Evolutionary conservation across 2,329 filamentous ascomycete genomes (phyloP).

Genomic region (Cercospora sp.): DNA sequence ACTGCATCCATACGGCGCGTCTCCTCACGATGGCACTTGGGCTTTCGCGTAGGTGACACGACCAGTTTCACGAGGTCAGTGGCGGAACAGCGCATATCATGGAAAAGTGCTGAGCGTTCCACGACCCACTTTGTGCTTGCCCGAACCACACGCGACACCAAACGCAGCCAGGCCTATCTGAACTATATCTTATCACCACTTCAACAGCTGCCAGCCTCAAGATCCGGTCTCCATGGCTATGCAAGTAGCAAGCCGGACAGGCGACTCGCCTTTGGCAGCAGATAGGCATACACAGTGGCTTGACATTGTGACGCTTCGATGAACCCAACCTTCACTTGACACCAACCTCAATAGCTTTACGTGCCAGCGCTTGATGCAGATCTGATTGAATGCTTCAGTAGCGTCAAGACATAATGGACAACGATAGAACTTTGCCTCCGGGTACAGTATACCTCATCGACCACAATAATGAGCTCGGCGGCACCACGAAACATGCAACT

Average conservation of each 20-base stretch:
- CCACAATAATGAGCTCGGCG: background rate
- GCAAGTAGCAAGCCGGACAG: background rate
- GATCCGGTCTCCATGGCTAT: background rate
- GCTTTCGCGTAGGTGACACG: background rate
- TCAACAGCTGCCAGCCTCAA: background rate
- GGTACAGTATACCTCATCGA: background rate
- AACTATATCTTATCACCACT: background rate
- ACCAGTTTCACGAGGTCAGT: background rate
- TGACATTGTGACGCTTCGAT: background rate
- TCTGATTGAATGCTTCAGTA: background rate
- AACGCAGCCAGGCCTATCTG: background rate
- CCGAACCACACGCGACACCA: background rate
- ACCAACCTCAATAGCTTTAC: background rate
- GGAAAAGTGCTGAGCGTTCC: background rate
- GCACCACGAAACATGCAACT: slow-evolving; percentile 39
- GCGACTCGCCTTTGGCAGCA: background rate
- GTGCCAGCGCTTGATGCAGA: background rate
- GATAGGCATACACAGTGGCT: background rate
- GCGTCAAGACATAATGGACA: background rate
- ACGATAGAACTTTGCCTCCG: background rate
- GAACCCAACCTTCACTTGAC: background rate
- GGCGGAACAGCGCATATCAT: background rate
- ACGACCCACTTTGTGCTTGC: background rate
- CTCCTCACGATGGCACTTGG: too few species aligned
- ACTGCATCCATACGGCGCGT: too few species aligned